phyloP scores from a whole-genome alignment of 805 yeast species.

The Schwanniomyces occidentalis region DNA sequence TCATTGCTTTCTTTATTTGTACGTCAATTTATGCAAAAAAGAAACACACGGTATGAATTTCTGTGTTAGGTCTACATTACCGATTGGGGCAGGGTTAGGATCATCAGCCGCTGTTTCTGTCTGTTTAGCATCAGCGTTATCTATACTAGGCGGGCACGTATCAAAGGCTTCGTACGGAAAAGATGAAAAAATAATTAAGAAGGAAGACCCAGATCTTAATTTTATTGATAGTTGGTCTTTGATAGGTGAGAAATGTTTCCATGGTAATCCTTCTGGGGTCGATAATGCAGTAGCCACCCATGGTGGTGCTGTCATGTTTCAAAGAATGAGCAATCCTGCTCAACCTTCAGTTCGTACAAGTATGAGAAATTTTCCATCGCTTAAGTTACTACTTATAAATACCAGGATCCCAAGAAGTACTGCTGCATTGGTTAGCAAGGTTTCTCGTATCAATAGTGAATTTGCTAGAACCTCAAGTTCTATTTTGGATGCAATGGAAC shows the following conservation, averaged over 20 bases:
- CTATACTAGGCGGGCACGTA: slow-evolving; percentile 59
- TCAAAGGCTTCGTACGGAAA: slow-evolving; percentile 31
- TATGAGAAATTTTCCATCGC: slow-evolving; percentile 71
- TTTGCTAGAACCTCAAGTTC: slow-evolving; percentile 57
- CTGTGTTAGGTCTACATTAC: slow-evolving; percentile 77
- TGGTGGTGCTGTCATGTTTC: slow-evolving; percentile 94
- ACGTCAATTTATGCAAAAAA: slow-evolving; percentile 54
- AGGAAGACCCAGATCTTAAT: slow-evolving; percentile 45
- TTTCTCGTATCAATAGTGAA: slow-evolving; percentile 52
- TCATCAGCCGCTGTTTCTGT: slow-evolving; percentile 91
- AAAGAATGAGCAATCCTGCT: slow-evolving; percentile 55
- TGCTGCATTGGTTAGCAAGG: slow-evolving; percentile 77
- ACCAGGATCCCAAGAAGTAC: slow-evolving; percentile 88
- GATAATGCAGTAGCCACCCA: slow-evolving; percentile 95
- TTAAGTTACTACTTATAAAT: slow-evolving; percentile 76
- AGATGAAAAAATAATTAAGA: slow-evolving; percentile 30
- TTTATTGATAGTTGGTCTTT: slow-evolving; percentile 85
- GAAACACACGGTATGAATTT: slow-evolving; percentile 53
- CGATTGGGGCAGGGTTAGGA: slow-evolving; percentile 96
- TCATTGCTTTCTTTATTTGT: slow-evolving; percentile 78
- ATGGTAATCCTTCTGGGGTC: slow-evolving; percentile 95
- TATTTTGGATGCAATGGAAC: slow-evolving; percentile 75
- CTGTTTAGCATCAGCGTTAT: slow-evolving; percentile 73
- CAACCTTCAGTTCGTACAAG: slow-evolving; percentile 62
- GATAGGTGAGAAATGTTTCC: slow-evolving; percentile 92